Percentiles rank a stretch among this genome's conserved stretches.
Evolutionary conservation across 805 yeast genomes (phyloP).

Genomic region (Debaryomyces hansenii): DNA sequence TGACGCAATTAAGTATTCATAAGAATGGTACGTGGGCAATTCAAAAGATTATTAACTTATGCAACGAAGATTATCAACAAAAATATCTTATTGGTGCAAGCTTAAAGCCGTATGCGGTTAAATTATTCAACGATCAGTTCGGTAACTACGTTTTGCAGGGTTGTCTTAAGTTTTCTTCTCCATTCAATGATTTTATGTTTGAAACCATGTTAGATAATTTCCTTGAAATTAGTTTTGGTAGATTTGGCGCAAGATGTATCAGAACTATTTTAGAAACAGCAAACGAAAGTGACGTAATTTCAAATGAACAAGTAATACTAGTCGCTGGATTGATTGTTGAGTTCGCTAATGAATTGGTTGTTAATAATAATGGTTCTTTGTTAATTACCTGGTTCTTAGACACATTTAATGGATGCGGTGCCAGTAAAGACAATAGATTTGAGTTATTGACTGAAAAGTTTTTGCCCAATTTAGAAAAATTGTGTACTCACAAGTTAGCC

Average conservation of each 20-base stretch:
- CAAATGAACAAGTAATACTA: constrained; percentile 66
- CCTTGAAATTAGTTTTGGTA: constrained; percentile 76
- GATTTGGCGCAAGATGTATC: constrained; percentile 94
- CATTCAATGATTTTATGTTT: constrained; percentile 86
- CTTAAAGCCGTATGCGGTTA: constrained; percentile 77
- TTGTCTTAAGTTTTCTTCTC: constrained; percentile 84
- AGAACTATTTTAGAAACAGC: constrained; percentile 89
- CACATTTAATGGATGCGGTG: constrained; percentile 44
- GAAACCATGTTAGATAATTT: constrained; percentile 79
- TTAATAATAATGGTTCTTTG: constrained; percentile 84
- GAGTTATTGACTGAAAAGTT: constrained; percentile 62
- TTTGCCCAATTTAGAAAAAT: constrained; percentile 56
- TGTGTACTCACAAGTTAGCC: constrained; percentile 83
- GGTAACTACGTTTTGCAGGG: constrained; percentile 97
- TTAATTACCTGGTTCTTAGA: constrained; percentile 94
- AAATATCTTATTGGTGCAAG: constrained; percentile 66
- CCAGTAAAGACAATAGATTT: constrained; percentile 54
- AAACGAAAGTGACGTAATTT: constrained; percentile 30
- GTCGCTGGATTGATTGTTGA: constrained; percentile 77
- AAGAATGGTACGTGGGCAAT: constrained; percentile 99
- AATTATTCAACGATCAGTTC: constrained; percentile 89
- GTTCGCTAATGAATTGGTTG: constrained; percentile 75
- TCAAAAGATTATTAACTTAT: constrained; percentile 82
- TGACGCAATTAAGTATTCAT: constrained; percentile 92
- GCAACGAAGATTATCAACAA: constrained; percentile 50